Evolutionary conservation across 2,329 filamentous ascomycete genomes (phyloP).

Genomic region (Rhynchosporium graminicola): DNA sequence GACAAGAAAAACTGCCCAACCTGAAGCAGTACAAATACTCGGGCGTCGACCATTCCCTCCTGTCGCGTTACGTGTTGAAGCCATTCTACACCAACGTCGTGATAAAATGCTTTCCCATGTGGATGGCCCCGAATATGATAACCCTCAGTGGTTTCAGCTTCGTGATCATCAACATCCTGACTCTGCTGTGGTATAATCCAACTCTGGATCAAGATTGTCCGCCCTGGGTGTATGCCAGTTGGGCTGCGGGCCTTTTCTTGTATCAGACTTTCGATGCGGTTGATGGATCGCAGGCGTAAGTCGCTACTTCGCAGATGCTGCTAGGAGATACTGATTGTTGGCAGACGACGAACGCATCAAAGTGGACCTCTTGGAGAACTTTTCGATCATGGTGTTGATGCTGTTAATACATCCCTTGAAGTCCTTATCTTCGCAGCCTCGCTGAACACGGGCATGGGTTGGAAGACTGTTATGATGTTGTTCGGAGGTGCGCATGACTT

Average conservation of each 20-base stretch:
- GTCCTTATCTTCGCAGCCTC: constrained; percentile 88
- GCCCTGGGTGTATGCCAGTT: constrained; percentile 90
- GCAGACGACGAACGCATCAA: constrained; percentile 80
- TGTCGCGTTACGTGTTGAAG: constrained; percentile 92
- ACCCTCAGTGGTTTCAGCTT: constrained; percentile 90
- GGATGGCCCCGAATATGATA: constrained; percentile 88
- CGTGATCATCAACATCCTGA: constrained; percentile 84
- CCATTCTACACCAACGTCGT: constrained; percentile 96
- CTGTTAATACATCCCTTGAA: constrained; percentile 92
- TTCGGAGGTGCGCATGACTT: constrained; percentile 67
- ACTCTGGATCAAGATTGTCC: constrained; percentile 91
- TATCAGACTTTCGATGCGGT: constrained; percentile 99
- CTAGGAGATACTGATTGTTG: constrained; percentile 11
- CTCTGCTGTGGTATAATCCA: constrained; percentile 95
- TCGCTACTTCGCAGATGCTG: constrained; percentile 31
- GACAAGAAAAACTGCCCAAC: constrained; percentile 83
- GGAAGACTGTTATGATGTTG: constrained; percentile 80
- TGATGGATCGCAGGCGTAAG: constrained; percentile 88
- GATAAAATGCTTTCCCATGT: constrained; percentile 92
- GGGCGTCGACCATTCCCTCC: constrained; percentile 82
- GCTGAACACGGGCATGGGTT: constrained; percentile 91
- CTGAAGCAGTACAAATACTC: constrained; percentile 96
- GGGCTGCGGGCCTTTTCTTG: constrained; percentile 85
- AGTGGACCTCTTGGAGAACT: constrained; percentile 93
- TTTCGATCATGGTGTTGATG: constrained; percentile 97